Evolutionary conservation across 2,329 filamentous ascomycete genomes (phyloP).

Genomic region (Penicillium sp.): DNA sequence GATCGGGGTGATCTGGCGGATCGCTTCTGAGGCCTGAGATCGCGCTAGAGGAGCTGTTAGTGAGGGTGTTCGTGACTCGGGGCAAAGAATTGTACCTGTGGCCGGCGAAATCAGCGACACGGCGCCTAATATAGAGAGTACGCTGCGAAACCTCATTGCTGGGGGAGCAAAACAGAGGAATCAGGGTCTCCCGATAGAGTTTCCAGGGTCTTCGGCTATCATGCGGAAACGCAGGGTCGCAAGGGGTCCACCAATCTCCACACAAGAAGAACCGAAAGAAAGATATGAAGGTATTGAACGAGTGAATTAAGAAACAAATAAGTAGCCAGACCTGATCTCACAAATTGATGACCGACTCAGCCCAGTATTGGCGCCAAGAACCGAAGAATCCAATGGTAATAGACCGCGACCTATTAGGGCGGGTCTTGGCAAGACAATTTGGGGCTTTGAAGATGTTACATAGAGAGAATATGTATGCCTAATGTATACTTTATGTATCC

Average conservation of each 20-base stretch:
- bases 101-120: slow-evolving; percentile 16
- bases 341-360: not conserved
- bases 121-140: slow-evolving; percentile 18
- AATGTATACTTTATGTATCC: not conserved
- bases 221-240: slow-evolving; percentile 4
- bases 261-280: not conserved
- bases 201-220: slow-evolving; percentile 16
- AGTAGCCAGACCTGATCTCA: not conserved
- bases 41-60: slow-evolving; percentile 52
- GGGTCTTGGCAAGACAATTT: not conserved
- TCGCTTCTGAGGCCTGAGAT: slow-evolving; percentile 72
- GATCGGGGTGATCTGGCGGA: slow-evolving; percentile 71
- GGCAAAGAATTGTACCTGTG: slow-evolving; percentile 11
- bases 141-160: slow-evolving; percentile 20
- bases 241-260: slow-evolving; percentile 1
- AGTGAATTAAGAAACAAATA: not conserved
- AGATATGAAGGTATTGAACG: not conserved
- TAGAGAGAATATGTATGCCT: not conserved
- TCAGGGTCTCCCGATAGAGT: slow-evolving; percentile 12
- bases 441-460: not conserved
- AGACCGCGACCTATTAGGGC: not conserved
- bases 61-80: not conserved
- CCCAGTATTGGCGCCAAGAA: slow-evolving; percentile 13
- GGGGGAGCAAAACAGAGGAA: not conserved
- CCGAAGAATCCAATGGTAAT: slow-evolving; percentile 11